Evolutionary conservation across 495 filamentous ascomycete genomes (phyloP), one percentile per base, ranked within the genome.

Genomic region (Penicillium cataractarum): DNA sequence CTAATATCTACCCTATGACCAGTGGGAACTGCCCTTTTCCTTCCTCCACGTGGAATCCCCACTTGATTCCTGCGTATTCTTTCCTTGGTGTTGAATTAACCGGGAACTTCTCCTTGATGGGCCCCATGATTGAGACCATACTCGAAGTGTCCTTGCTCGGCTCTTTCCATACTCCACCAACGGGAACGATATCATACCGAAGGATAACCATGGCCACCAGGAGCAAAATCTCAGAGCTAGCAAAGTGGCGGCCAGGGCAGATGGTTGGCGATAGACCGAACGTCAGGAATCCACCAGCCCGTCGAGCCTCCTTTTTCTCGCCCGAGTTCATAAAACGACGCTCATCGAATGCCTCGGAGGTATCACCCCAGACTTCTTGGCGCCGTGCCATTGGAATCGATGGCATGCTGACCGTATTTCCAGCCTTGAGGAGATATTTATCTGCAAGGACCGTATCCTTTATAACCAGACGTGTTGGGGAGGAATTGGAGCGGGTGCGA

Each of bases 191-290:
- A 39, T 83, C 78, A 59, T 76, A 79, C 2, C 73, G 71, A 68
- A 82, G 27, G 8, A 80, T 63, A 19, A 83, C 57, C 64, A 75
- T 71, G 9, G 76, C 71, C 9, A 71, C 69, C 37, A 80, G 21
- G 2, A 64, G 67, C 32, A 82, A 17, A 35, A 83, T 76, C 62
- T 81, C 79, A 21, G 70, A 68, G 10, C 65, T 74, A 3, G 79
- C 80, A 68, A 82, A 83, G 64, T 82, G 76, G 12, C 81, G 65
- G 8, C 82, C 81, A 17, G 80, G 80, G 63, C 81, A 84, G 33
- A 81, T 69, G 8, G 65, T 66, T 1, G 72, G 72, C 22, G 80
- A 78, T 1, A 77, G 62, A 12, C 82, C 81, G 62, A 83, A 83
- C 0, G 69, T 57, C 50, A 78, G 57, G 55, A 79, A 80, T 2